A percentile compares a stretch with the other conserved stretches of the same genome.
These are phyloP conservation scores for Blumeria hordei DNA, from an alignment of 2,329 filamentous ascomycete species.

Conservation along the genomic window DNA sequence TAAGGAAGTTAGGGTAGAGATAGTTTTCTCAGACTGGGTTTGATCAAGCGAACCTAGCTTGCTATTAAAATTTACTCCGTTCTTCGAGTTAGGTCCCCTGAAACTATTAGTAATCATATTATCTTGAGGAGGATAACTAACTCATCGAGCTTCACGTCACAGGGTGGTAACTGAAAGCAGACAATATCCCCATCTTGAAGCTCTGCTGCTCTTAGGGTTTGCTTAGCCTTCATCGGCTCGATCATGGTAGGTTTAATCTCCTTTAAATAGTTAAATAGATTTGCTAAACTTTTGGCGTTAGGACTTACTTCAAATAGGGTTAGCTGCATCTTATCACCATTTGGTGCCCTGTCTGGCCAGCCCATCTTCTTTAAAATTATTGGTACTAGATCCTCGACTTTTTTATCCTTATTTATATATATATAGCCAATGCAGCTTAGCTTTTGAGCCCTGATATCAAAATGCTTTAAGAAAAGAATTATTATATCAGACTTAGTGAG, in stretches of 20 bases:
- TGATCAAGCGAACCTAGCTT: background rate
- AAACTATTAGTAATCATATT: background rate
- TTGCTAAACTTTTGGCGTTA: background rate
- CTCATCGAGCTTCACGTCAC: background rate
- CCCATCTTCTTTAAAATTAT: slow-evolving; percentile 61
- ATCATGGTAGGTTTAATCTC: slow-evolving; percentile 99
- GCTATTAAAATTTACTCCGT: background rate
- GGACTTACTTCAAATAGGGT: slow-evolving; percentile 49
- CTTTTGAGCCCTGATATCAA: slow-evolving; percentile 53
- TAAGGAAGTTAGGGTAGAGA: background rate
- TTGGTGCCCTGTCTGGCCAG: slow-evolving; percentile 44
- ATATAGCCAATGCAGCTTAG: slow-evolving; percentile 58
- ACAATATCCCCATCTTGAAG: slow-evolving; percentile 94
- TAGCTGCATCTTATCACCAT: slow-evolving; percentile 23
- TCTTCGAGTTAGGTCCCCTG: background rate
- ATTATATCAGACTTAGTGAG: slow-evolving; percentile 39
- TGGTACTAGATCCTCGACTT: slow-evolving; percentile 61
- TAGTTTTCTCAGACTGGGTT: background rate
- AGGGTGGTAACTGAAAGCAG: slow-evolving; percentile 49
- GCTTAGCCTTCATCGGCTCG: slow-evolving; percentile 75
- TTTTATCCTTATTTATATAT: slow-evolving; percentile 72
- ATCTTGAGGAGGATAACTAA: background rate
- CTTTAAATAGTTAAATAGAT: slow-evolving; percentile 14
- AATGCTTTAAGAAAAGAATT: slow-evolving; percentile 79
- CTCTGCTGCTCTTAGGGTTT: slow-evolving; percentile 71